A percentile compares a stretch with the other conserved stretches of the same genome.
phyloP scores from a whole-genome alignment of 306 rosid species.

The Notholithocarpus densiflorus region DNA sequence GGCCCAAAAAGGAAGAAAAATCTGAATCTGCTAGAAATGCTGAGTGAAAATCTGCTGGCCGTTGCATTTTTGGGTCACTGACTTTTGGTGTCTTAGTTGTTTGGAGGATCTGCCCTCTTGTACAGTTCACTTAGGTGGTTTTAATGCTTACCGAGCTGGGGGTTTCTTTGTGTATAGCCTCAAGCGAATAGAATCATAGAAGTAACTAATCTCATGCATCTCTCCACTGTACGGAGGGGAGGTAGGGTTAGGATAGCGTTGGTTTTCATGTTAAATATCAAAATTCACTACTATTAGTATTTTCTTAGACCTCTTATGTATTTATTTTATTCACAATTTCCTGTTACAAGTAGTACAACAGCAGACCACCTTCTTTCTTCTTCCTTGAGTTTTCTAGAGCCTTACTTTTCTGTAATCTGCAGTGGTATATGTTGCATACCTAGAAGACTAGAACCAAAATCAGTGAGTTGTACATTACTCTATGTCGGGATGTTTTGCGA shows the following conservation, averaged over 20 bases:
- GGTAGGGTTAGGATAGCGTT: neutral
- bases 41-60: slow-evolving; percentile 26
- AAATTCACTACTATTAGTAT: neutral
- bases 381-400: neutral
- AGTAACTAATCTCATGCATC: slow-evolving; percentile 5
- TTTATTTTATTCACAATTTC: neutral
- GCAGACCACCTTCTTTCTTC: neutral
- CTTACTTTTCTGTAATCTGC: neutral
- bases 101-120: neutral
- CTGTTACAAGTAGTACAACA: neutral
- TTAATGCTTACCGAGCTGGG: slow-evolving; percentile 16
- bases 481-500: too few species aligned
- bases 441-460: neutral
- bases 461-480: too few species aligned
- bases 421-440: neutral
- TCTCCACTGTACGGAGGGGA: too few species aligned
- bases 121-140: slow-evolving; percentile 22
- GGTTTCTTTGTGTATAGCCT: neutral
- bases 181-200: neutral
- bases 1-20: slow-evolving; percentile 53
- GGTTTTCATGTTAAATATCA: neutral
- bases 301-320: neutral
- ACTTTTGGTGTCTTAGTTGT: neutral
- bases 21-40: slow-evolving; percentile 37
- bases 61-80: neutral